Conservation (phyloP, 805 yeast species). For the Trichomonascus vanleenenianus region DNA sequence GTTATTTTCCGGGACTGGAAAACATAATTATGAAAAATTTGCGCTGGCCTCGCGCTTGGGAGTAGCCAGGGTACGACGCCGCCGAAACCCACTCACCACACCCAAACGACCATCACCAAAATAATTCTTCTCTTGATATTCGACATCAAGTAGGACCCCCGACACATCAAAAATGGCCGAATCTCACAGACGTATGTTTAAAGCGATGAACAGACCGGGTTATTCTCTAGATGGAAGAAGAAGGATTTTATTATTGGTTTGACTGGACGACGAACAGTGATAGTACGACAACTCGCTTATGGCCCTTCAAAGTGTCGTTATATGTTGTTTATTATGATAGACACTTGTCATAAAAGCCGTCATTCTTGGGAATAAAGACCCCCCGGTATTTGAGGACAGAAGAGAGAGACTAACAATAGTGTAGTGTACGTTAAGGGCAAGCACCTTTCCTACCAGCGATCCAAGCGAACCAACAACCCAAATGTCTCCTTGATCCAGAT, state of each 20-base stretch:
- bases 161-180: constrained; percentile 65
- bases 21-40: not conserved
- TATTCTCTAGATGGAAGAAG: no score
- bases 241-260: no score
- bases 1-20: no score
- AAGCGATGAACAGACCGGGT: not conserved
- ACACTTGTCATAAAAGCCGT: no score
- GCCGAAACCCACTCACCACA: not conserved
- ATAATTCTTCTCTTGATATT: not conserved
- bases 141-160: not conserved
- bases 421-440: constrained; percentile 97
- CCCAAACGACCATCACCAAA: not conserved
- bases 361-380: no score
- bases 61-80: no score
- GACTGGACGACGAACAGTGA: no score
- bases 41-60: not conserved
- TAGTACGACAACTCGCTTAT: no score
- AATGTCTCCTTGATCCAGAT: constrained; percentile 92
- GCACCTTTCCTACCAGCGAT: constrained; percentile 99
- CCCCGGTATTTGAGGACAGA: no score
- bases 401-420: constrained; percentile 7
- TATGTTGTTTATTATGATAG: no score
- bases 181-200: constrained; percentile 91
- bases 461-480: constrained; percentile 97
- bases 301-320: no score